Conservation (phyloP, 148 eudicot genomes). For the Rhododendron griersonianum region DNA sequence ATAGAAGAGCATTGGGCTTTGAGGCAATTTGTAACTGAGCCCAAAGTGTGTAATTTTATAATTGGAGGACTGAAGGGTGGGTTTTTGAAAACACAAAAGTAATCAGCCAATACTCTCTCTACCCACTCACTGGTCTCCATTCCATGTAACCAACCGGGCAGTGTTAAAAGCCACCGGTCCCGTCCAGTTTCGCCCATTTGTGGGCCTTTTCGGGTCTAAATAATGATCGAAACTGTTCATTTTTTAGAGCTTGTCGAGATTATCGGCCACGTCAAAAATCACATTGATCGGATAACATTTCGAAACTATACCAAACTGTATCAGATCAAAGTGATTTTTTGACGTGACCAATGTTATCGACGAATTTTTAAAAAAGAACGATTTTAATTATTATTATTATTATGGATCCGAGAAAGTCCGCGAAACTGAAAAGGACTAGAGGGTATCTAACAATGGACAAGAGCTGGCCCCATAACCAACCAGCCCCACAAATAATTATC, state of each 20-base stretch:
- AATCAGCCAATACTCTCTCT: neutral
- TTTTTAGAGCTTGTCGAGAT: too few species aligned
- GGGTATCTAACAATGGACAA: too few species aligned
- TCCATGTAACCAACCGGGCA: neutral
- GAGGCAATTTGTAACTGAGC: neutral
- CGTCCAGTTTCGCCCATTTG: neutral
- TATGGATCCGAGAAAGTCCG: too few species aligned
- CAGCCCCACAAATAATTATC: too few species aligned
- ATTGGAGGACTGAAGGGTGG: neutral
- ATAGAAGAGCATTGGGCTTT: neutral
- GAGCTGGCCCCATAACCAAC: too few species aligned
- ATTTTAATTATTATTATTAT: too few species aligned
- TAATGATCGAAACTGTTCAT: neutral
- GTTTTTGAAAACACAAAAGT: neutral
- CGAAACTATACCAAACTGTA: too few species aligned
- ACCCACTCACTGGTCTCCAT: neutral
- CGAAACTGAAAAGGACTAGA: too few species aligned
- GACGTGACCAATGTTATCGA: too few species aligned
- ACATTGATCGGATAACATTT: too few species aligned
- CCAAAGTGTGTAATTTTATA: neutral
- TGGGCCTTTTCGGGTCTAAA: neutral
- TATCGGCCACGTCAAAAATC: neutral
- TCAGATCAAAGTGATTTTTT: too few species aligned
- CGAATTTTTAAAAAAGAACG: too few species aligned
- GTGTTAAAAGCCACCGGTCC: neutral